Percentiles rank a stretch among this genome's conserved stretches.
phyloP scores from a whole-genome alignment of 1,284 basidiomycete genomes.

The Blastosporella zonata region DNA sequence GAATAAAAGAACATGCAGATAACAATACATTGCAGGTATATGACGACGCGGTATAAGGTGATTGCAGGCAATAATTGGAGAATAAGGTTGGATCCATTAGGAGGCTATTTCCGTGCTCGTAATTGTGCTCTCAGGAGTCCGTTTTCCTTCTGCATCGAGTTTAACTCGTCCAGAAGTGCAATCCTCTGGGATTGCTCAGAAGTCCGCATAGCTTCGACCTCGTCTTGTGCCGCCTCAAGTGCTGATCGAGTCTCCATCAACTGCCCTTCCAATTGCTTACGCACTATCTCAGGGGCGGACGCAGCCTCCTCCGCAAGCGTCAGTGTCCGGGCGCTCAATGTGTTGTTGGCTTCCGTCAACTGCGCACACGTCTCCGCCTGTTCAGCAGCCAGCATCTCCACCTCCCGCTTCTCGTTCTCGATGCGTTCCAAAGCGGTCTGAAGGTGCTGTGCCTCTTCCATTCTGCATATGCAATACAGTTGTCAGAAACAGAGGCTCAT shows the following conservation, averaged over 20 bases:
- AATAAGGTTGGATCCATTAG: conserved; percentile 20
- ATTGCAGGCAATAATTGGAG: conserved; percentile 10
- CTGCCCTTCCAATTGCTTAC: conserved; percentile 56
- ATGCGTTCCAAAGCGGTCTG: conserved; percentile 62
- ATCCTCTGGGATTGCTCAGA: conserved; percentile 70
- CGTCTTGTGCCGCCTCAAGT: conserved; percentile 46
- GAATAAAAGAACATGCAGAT: background rate
- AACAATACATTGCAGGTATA: conserved; percentile 14
- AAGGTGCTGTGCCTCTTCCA: conserved; percentile 66
- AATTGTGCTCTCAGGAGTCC: conserved; percentile 64
- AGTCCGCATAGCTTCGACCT: conserved; percentile 55
- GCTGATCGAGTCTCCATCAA: conserved; percentile 45
- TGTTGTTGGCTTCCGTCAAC: conserved; percentile 74
- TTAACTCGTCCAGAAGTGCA: conserved; percentile 74
- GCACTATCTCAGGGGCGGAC: conserved; percentile 51
- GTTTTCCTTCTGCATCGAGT: conserved; percentile 76
- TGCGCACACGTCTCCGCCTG: conserved; percentile 70
- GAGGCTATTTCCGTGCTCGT: conserved; percentile 48
- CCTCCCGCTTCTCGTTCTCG: conserved; percentile 57
- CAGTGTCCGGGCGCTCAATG: conserved; percentile 68
- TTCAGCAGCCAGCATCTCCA: conserved; percentile 68
- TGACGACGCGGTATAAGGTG: conserved; percentile 10
- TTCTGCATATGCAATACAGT: conserved; percentile 37
- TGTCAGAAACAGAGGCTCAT: background rate
- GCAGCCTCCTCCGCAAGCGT: conserved; percentile 76